Conservation (phyloP, 1,139 yeast genomes). For the Blastobotrys serpentis region DNA sequence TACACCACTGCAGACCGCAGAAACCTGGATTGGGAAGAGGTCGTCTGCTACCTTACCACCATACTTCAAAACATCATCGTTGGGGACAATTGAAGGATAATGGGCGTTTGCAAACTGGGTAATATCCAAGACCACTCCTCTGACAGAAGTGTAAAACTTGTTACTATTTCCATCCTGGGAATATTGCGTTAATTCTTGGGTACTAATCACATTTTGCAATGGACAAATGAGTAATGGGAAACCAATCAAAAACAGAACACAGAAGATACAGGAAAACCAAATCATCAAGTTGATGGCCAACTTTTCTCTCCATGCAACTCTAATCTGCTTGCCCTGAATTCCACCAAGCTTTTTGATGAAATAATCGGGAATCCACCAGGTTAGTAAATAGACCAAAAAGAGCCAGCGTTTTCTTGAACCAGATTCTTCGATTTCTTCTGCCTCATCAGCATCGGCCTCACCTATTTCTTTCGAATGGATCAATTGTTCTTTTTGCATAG, state of each 20-base stretch:
- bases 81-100: conserved; percentile 41
- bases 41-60: conserved; percentile 41
- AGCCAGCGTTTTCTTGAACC: conserved; percentile 39
- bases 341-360: conserved; percentile 36
- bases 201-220: conserved; percentile 39
- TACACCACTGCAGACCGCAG: conserved; percentile 41
- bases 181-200: conserved; percentile 37
- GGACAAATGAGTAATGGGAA: conserved; percentile 45
- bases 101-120: conserved; percentile 42
- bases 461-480: conserved; percentile 36
- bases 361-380: conserved; percentile 44
- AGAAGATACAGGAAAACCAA: conserved; percentile 40
- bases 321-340: conserved; percentile 39
- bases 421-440: conserved; percentile 32
- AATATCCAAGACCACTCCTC: conserved; percentile 43
- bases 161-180: conserved; percentile 34
- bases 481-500: conserved; percentile 32
- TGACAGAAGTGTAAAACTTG: conserved; percentile 38
- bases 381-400: conserved; percentile 39
- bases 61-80: conserved; percentile 35
- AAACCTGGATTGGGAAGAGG: conserved; percentile 43
- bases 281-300: conserved; percentile 44
- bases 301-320: conserved; percentile 46
- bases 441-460: conserved; percentile 38
- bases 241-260: conserved; percentile 41